Conservation (phyloP, 306 rosid species). For the Prunus dulcis region DNA sequence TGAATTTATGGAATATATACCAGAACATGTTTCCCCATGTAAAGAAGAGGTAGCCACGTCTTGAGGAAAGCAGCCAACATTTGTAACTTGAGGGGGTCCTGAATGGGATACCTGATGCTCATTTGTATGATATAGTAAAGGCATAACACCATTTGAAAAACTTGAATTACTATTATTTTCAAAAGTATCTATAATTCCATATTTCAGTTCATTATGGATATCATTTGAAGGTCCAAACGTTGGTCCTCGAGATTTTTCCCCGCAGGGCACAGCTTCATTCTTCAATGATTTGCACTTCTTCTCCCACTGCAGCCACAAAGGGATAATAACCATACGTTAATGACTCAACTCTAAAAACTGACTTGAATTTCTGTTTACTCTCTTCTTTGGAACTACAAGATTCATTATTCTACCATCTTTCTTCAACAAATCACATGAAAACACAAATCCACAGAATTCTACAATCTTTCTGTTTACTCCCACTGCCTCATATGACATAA, state of each 20-base stretch:
- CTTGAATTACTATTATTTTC: constrained; percentile 55
- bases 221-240: constrained; percentile 59
- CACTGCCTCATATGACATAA: not conserved
- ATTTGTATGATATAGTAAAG: constrained; percentile 83
- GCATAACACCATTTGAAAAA: constrained; percentile 75
- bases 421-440: not conserved
- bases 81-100: constrained; percentile 38
- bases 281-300: constrained; percentile 50
- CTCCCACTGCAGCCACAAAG: constrained; percentile 70
- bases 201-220: constrained; percentile 77
- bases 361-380: not conserved
- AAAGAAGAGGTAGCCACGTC: constrained; percentile 26
- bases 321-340: constrained; percentile 18
- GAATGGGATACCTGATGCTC: constrained; percentile 88
- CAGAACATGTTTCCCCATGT: constrained; percentile 36
- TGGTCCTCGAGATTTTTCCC: constrained; percentile 32
- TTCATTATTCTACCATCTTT: not conserved
- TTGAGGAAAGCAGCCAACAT: constrained; percentile 31
- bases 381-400: no score
- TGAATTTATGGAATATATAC: constrained; percentile 31
- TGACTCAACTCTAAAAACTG: not conserved
- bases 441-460: not conserved
- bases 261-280: constrained; percentile 35
- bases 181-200: constrained; percentile 67
- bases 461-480: not conserved